Percentiles rank a stretch among this genome's conserved stretches.
phyloP scores from a whole-genome alignment of 805 yeast genomes.

The Candida lessepsii region DNA sequence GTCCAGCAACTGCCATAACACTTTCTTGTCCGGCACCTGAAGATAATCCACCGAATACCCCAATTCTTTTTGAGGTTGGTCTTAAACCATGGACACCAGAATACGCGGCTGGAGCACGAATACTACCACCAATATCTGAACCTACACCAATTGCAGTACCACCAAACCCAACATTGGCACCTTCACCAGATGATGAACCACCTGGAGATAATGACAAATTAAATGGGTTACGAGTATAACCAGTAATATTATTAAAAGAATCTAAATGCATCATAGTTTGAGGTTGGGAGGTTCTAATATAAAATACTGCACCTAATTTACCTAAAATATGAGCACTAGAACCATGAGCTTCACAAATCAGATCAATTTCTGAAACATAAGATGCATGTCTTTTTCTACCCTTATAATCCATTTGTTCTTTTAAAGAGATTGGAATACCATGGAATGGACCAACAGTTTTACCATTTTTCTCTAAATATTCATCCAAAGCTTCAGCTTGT shows the following conservation, averaged over 20 bases:
- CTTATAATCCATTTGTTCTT: constrained; percentile 44
- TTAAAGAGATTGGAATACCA: constrained; percentile 64
- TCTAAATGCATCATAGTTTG: constrained; percentile 47
- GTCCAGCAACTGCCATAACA: constrained; percentile 66
- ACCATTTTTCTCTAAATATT: constrained; percentile 44
- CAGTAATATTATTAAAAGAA: constrained; percentile 39
- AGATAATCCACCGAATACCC: constrained; percentile 46
- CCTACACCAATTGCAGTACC: constrained; percentile 42
- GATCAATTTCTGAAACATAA: constrained; percentile 35
- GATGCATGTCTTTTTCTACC: constrained; percentile 39
- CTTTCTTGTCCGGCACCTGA: constrained; percentile 64
- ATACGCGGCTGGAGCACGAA: constrained; percentile 44
- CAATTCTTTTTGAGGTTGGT: constrained; percentile 40
- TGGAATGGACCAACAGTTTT: constrained; percentile 60
- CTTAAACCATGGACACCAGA: constrained; percentile 43
- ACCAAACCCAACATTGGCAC: constrained; percentile 42
- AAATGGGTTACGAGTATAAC: constrained; percentile 38
- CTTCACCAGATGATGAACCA: constrained; percentile 47
- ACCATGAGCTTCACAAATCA: constrained; percentile 30
- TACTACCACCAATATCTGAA: constrained; percentile 45
- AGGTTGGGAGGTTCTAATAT: constrained; percentile 44
- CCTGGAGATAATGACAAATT: constrained; percentile 41
- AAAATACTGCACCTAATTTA: constrained; percentile 43
- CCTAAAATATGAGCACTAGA: constrained; percentile 33
- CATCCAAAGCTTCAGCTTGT: constrained; percentile 56